These are phyloP conservation scores for Torrubiellomyces zombiae DNA, from an alignment of 2,329 filamentous ascomycete genomes.

Conservation along the genomic window DNA sequence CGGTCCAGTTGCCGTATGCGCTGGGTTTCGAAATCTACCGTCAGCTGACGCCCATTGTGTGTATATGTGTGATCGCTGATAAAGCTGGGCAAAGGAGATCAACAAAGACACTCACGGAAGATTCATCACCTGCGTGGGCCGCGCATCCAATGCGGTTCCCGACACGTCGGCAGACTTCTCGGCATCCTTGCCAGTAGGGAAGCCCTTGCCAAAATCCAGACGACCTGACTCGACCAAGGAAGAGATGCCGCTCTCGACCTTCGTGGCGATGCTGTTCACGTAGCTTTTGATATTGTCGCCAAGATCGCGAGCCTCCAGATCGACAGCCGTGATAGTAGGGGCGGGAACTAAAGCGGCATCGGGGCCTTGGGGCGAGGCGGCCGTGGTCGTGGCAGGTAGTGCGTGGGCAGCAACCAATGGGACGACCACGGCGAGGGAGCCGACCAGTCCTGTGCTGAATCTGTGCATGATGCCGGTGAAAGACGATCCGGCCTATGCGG, in stretches of 20 bases:
- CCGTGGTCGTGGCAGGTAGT: no score
- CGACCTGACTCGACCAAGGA: constrained; percentile 46
- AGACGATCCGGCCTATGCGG: no score
- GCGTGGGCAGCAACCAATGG: no score
- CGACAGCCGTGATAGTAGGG: constrained; percentile 9
- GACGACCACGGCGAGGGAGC: no score
- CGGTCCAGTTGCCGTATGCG: constrained; percentile 63
- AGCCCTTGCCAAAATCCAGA: constrained; percentile 49
- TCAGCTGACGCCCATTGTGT: no score
- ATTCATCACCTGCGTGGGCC: constrained; percentile 55
- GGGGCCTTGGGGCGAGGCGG: no score
- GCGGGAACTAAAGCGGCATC: no score
- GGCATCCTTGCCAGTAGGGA: constrained; percentile 46
- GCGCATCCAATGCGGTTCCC: constrained; percentile 39
- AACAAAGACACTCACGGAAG: constrained; percentile 30
- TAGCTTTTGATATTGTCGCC: constrained; percentile 30
- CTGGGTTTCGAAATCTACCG: constrained; percentile 15
- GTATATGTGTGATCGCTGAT: no score
- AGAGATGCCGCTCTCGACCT: constrained; percentile 37
- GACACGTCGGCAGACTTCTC: constrained; percentile 43
- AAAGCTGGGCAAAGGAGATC: not conserved
- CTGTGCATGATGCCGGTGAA: no score
- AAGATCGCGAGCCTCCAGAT: constrained; percentile 15
- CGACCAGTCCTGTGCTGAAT: no score
- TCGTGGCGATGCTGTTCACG: constrained; percentile 29